Evolutionary conservation across 371 early-diverging fungal genomes (phyloP), one percentile per base, ranked within the genome.

Genomic region (Mucor racemosus): DNA sequence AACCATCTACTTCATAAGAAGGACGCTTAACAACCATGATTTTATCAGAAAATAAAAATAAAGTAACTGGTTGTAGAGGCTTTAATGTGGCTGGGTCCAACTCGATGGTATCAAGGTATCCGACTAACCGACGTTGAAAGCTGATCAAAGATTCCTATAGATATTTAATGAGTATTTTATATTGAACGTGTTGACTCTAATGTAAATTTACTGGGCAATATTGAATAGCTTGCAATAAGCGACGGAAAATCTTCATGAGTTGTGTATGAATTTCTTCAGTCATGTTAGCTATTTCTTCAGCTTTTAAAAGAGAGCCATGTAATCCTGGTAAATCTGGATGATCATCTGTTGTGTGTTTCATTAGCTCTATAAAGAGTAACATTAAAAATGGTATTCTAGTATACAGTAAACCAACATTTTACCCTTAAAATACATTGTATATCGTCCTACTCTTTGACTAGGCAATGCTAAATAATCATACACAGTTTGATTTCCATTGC

Each of bases 391-490:
- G 26, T 26, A 26, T 26, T 26, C 3, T 42, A 5, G 33, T 5
- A 54, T 48, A 26, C 44, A 44, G 6, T 44, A 17, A 17, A 10
- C 13, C 4, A 42, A 11, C 31, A 54, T 44, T 44, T 15, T 68
- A 80, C 80, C 78, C 73, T 82, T 79, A 10, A 80, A 58, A 62
- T 78, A 69, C 80, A 82, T 75, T 3, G 77, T 72, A 54, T 82
- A 82, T 17, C 83, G 65, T 39, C 73, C 68, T 34, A 82, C 75
- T 17, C 83, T 71, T 46, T 82, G 83, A 5, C 67, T 75, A 10
- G 83, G 83, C 36, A 69, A 54, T 15, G 65, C 73, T 11, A 73
- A 41, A 11, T 69, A 69, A 46, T 73, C 73, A 35, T 69, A 65
- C 7, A 73, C 65, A 13, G 69, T 73, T 42, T 73, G 64, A 11